These are phyloP conservation scores for Lactifluus echinatus DNA, from an alignment of 768 basidiomycete species.

Conservation along the genomic window DNA sequence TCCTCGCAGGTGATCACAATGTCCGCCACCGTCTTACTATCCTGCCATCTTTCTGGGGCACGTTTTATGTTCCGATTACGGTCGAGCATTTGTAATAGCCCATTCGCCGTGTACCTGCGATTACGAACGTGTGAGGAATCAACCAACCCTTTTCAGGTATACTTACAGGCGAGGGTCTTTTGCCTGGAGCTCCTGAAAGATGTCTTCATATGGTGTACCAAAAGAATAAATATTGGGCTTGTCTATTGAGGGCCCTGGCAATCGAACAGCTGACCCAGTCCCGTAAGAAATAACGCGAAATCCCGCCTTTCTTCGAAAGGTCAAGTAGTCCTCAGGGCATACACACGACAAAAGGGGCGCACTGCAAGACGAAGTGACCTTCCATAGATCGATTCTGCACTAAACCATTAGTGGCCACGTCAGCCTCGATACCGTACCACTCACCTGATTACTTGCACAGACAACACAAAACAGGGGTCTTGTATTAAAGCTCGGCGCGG, in stretches of 20 bases:
- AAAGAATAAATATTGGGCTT: slow-evolving; percentile 96
- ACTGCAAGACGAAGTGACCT: slow-evolving; percentile 87
- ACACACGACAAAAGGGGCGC: slow-evolving; percentile 29
- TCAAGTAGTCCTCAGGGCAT: not conserved
- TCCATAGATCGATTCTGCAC: slow-evolving; percentile 95
- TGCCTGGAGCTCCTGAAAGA: slow-evolving; percentile 78
- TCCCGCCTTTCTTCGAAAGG: slow-evolving; percentile 66
- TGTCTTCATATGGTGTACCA: slow-evolving; percentile 93
- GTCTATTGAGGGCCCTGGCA: slow-evolving; percentile 94
- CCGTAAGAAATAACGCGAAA: slow-evolving; percentile 90
- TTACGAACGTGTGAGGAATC: not conserved
- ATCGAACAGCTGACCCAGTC: slow-evolving; percentile 92
- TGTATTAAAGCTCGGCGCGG: slow-evolving; percentile 39
- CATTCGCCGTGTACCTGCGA: slow-evolving; percentile 83
- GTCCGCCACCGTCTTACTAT: slow-evolving; percentile 81
- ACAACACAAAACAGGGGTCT: slow-evolving; percentile 93
- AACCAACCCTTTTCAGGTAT: not conserved
- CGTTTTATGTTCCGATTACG: slow-evolving; percentile 85
- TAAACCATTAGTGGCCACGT: not conserved
- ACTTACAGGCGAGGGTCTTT: slow-evolving; percentile 82
- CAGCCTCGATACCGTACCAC: slow-evolving; percentile 22
- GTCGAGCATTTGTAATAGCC: slow-evolving; percentile 92
- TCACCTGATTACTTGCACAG: slow-evolving; percentile 96
- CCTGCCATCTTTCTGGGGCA: slow-evolving; percentile 97
- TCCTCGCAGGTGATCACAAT: slow-evolving; percentile 99